Evolutionary conservation across 2,329 filamentous ascomycete species (phyloP).

Genomic region (Botrytis porri): DNA sequence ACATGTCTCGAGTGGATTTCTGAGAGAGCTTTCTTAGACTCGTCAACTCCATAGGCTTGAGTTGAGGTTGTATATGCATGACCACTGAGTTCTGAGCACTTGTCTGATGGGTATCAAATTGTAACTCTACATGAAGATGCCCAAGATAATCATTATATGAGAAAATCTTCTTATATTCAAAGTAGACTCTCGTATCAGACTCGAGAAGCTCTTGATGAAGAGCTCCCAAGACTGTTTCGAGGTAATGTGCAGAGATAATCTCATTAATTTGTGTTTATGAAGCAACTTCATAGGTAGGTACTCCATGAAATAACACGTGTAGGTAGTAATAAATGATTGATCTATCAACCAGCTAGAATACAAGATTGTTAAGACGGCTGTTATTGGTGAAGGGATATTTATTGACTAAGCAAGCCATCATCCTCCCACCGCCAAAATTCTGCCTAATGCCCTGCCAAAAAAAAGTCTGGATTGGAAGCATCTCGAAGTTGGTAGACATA

Average conservation of each 20-base stretch:
- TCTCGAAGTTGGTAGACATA: conserved; percentile 7
- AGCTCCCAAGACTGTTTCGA: background rate
- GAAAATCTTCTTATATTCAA: background rate
- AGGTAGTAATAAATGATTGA: too few species aligned
- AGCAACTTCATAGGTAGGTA: background rate
- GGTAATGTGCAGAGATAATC: background rate
- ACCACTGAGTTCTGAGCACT: background rate
- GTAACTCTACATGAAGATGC: background rate
- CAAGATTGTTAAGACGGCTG: background rate
- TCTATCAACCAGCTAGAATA: background rate
- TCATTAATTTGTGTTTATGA: background rate
- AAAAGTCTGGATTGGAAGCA: conserved; percentile 4
- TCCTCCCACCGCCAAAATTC: background rate
- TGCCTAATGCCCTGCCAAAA: background rate
- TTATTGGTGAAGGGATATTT: background rate
- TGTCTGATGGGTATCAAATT: background rate
- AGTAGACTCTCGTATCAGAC: background rate
- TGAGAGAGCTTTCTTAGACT: too few species aligned
- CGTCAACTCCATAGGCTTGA: background rate
- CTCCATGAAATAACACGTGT: background rate
- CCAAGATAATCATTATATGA: background rate
- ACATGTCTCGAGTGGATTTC: background rate
- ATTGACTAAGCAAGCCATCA: background rate
- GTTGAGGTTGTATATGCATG: background rate
- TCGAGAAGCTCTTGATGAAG: background rate